Conservation (phyloP, 176 grass and related monocot genomes). For the Alloteropsis semialata region DNA sequence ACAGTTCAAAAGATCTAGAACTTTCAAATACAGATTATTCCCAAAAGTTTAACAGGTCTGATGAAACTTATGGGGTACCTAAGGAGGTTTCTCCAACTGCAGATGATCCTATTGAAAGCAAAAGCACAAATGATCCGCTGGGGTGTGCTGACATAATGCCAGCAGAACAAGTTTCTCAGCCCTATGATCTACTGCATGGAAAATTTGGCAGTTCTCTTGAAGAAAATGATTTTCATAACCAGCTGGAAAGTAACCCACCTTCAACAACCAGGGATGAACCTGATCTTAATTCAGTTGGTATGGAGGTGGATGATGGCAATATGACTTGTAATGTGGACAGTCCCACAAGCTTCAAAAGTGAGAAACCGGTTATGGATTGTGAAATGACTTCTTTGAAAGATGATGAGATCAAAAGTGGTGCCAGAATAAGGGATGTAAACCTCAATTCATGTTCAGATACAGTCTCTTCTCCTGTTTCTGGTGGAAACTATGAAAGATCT, state of each 20-base stretch:
- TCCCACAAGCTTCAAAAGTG: constrained; percentile 28
- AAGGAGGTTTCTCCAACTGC: background rate
- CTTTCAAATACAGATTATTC: constrained; percentile 20
- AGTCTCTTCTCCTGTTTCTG: constrained; percentile 46
- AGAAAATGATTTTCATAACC: constrained; percentile 26
- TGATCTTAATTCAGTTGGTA: constrained; percentile 40
- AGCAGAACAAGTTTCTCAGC: constrained; percentile 23
- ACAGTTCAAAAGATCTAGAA: constrained; percentile 23
- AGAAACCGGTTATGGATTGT: constrained; percentile 32
- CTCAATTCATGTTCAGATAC: constrained; percentile 55
- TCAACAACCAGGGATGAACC: constrained; percentile 21
- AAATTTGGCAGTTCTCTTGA: constrained; percentile 29
- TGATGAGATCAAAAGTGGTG: constrained; percentile 26
- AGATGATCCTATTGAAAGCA: constrained; percentile 19
- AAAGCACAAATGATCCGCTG: constrained; percentile 16
- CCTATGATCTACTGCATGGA: constrained; percentile 33
- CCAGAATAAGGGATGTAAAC: constrained; percentile 47
- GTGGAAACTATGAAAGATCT: constrained; percentile 48
- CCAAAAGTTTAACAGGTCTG: constrained; percentile 21
- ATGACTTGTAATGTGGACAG: constrained; percentile 19
- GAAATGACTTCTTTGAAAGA: constrained; percentile 37
- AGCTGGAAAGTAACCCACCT: constrained; percentile 16
- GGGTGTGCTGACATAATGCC: constrained; percentile 14
- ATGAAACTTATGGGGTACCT: constrained; percentile 18
- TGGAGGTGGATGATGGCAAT: constrained; percentile 33